Conservation (phyloP, 2,329 filamentous ascomycete species). For the Colletotrichum tofieldiae region DNA sequence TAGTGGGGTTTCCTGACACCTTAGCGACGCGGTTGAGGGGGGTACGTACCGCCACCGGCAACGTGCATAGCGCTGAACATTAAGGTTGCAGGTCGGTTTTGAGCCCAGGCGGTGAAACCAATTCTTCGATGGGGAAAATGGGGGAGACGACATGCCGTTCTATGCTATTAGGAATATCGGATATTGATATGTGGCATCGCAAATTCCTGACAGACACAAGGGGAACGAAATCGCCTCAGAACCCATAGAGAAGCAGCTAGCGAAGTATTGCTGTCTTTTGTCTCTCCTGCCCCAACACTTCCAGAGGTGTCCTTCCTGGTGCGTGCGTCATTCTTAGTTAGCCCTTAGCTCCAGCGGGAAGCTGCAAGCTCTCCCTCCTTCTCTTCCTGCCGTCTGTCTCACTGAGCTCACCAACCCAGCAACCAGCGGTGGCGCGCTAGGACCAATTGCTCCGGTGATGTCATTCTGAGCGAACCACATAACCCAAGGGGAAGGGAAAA, state of each 20-base stretch:
- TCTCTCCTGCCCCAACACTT: constrained; percentile 12
- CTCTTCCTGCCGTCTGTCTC: constrained; percentile 18
- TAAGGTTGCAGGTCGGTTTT: constrained; percentile 43
- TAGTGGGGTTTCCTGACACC: constrained; percentile 10
- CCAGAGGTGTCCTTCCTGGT: not conserved
- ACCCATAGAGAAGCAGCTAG: too few relatives aligned
- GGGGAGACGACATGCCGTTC: constrained; percentile 21
- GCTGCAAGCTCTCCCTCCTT: constrained; percentile 2
- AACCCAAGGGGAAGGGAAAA: not conserved
- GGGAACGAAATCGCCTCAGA: not conserved
- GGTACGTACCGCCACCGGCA: constrained; percentile 24
- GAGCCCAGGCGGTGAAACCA: constrained; percentile 38
- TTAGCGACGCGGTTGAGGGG: not conserved
- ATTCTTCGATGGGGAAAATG: constrained; percentile 27
- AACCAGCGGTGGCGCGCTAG: constrained; percentile 16
- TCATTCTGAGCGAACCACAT: constrained; percentile 41
- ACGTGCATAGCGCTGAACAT: constrained; percentile 39
- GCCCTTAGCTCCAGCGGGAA: constrained; percentile 13
- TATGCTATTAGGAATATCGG: constrained; percentile 6
- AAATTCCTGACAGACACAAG: not conserved
- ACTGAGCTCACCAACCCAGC: constrained; percentile 15
- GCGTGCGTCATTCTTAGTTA: constrained; percentile 6
- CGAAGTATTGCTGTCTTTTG: not conserved
- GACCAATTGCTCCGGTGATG: constrained; percentile 46
- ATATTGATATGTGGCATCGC: not conserved